phyloP scores from a whole-genome alignment of 768 basidiomycete genomes.

The Suillus discolor region DNA sequence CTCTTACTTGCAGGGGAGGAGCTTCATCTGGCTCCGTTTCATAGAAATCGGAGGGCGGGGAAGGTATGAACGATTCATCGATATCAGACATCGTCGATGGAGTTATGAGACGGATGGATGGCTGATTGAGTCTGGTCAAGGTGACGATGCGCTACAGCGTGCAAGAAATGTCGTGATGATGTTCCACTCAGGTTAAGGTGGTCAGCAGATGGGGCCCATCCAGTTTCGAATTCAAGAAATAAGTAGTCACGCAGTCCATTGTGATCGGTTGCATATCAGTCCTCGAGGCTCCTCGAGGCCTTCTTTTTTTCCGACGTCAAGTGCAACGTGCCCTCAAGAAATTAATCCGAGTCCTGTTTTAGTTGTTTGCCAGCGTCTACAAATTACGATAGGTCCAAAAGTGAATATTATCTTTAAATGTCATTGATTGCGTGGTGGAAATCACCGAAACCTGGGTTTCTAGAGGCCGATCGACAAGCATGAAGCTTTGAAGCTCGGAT shows the following conservation, averaged over 20 bases:
- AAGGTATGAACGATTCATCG: slow-evolving; percentile 34
- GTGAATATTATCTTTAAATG: not conserved
- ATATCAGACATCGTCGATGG: slow-evolving; percentile 28
- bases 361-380: not conserved
- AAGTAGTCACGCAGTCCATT: slow-evolving; percentile 5
- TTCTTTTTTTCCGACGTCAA: not conserved
- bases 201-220: not conserved
- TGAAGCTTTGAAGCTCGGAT: slow-evolving; percentile 15
- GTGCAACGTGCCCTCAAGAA: slow-evolving; percentile 1
- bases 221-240: slow-evolving; percentile 2
- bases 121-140: not conserved
- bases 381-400: not conserved
- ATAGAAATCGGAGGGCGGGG: slow-evolving; percentile 24
- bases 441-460: not conserved
- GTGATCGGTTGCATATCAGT: slow-evolving; percentile 14
- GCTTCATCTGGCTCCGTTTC: slow-evolving; percentile 30
- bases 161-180: not conserved
- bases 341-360: not conserved
- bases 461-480: too few species aligned
- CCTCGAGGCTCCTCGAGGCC: slow-evolving; percentile 17
- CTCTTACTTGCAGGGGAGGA: slow-evolving; percentile 10
- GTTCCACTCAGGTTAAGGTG: not conserved
- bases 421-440: not conserved
- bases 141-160: not conserved
- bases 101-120: slow-evolving; percentile 7